These are phyloP conservation scores for Beauveria pseudobassiana DNA, from an alignment of 2,329 filamentous ascomycete genomes.

Conservation along the genomic window DNA sequence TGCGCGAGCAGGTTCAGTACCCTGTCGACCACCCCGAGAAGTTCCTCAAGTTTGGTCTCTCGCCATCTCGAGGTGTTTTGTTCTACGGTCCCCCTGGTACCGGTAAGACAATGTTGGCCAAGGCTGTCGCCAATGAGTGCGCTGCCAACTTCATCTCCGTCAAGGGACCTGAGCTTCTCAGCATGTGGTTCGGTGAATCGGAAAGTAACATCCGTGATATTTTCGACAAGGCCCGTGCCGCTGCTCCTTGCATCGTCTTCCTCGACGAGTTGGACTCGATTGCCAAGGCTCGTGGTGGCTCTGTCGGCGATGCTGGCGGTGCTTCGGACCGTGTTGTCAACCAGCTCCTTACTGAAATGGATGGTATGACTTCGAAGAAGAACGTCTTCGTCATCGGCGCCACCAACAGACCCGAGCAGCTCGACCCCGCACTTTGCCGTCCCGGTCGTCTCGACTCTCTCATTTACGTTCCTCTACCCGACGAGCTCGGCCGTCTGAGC, in stretches of 20 bases:
- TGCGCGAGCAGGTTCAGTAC: conserved; percentile 98
- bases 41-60: conserved; percentile 99
- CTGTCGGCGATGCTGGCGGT: conserved; percentile 90
- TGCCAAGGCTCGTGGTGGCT: conserved; percentile 97
- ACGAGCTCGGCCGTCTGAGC: conserved; percentile 78
- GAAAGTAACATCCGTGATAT: conserved; percentile 99
- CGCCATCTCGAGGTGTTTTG: conserved; percentile 92
- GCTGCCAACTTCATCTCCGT: conserved; percentile 99
- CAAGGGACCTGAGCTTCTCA: conserved; percentile 95
- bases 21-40: conserved; percentile 98
- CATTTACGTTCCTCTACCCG: conserved; percentile 94
- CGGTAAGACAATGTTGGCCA: conserved; percentile 99
- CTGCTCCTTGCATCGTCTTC: conserved; percentile 97
- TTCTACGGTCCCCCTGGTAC: conserved; percentile 99
- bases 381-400: conserved; percentile 99
- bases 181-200: conserved; percentile 99
- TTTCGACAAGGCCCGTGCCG: conserved; percentile 98
- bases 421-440: conserved; percentile 95
- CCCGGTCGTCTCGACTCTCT: conserved; percentile 97
- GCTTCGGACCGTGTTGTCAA: conserved; percentile 99
- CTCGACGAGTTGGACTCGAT: conserved; percentile 98
- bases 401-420: conserved; percentile 96
- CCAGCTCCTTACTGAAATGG: conserved; percentile 99
- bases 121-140: conserved; percentile 98
- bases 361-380: conserved; percentile 99